A percentile compares a stretch with the other conserved stretches of the same genome.
Conservation (phyloP, 768 basidiomycete species). For the Ramaria sp. region DNA sequence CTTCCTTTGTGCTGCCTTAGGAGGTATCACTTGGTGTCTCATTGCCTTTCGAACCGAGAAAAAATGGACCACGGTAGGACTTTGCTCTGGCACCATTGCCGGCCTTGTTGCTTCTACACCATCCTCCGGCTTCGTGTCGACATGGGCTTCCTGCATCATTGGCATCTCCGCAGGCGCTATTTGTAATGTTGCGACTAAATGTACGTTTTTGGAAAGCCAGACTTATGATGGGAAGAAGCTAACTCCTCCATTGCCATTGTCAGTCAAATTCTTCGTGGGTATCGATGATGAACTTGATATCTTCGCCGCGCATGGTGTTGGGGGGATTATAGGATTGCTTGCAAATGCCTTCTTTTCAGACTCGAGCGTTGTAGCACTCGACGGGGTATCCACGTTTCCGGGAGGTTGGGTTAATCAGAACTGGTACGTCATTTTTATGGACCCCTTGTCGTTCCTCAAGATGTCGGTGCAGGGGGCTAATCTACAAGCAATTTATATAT, state of each 20-base stretch:
- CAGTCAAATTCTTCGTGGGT: slow-evolving; percentile 57
- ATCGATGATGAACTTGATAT: slow-evolving; percentile 90
- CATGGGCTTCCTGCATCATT: slow-evolving; percentile 68
- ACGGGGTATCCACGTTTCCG: slow-evolving; percentile 41
- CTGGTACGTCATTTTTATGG: slow-evolving; percentile 24
- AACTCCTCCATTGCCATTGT: slow-evolving; percentile 1
- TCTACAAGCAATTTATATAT: slow-evolving; percentile 69
- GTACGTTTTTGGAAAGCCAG: slow-evolving; percentile 28
- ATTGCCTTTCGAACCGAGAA: slow-evolving; percentile 71
- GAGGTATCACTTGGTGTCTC: slow-evolving; percentile 74
- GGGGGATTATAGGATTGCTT: slow-evolving; percentile 68
- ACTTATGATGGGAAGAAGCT: slow-evolving; percentile 8
- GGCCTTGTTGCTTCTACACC: slow-evolving; percentile 87
- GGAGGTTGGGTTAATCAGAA: slow-evolving; percentile 71
- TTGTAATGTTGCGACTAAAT: slow-evolving; percentile 78
- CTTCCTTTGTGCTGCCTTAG: slow-evolving; percentile 76
- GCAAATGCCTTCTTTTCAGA: slow-evolving; percentile 70
- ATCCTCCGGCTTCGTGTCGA: slow-evolving; percentile 68
- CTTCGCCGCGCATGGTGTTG: slow-evolving; percentile 85
- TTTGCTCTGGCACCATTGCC: slow-evolving; percentile 86
- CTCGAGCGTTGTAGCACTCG: slow-evolving; percentile 48
- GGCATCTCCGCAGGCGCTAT: slow-evolving; percentile 62
- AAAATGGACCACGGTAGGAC: slow-evolving; percentile 84
- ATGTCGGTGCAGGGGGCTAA: slow-evolving; percentile 34
- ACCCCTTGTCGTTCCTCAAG: neutral